Evolutionary conservation across 2,329 filamentous ascomycete species (phyloP), one percentile per base, ranked within the genome.

Genomic region (Trichophyton mentagrophytes): DNA sequence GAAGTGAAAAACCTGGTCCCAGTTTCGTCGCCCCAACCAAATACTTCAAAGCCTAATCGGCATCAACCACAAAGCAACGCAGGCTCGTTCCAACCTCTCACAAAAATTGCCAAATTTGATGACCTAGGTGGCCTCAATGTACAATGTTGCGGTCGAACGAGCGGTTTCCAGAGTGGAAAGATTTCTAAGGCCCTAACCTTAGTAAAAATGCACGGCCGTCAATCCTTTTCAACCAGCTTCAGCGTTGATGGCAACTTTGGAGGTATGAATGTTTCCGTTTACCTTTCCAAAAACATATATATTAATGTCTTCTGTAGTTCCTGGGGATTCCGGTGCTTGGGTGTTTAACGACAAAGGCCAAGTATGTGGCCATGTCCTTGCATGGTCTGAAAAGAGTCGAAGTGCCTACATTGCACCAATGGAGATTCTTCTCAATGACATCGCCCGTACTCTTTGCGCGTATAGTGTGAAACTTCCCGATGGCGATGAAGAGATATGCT

Each of bases 351-450:
- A 88, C 61, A 80, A 85, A n/a, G 90, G 90, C 1, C 82, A 85
- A 42, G 84, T 96, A 2, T 93, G 89, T 66, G 92, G 92, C 0
- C 92, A 96, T 68, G 89, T 97, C 0, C 79, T 97, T 11, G 92
- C 92, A 0, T 95, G 88, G 85, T 92, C 87, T 66, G 82, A 85
- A 64, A 84, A 85, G 63, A 92, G 88, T 69, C 84, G 84, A 47
- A 85, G 90, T 3, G 90, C 90, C 0, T 97, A 96, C 71, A 93
- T 97, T 63, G 93, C 90, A 63, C 92, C 92, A 0, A 97, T 97
- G 92, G 89, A 96, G 61, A 81, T 96, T 1, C 76, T 96, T 11
- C 79, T 97, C 9, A 82, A 87, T 30, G 92, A 97, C 69, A 95
- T 97, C 61, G 86, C 85, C 30, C 83, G 87, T 64, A 90, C 87